These are phyloP conservation scores for Lactarius deliciosus DNA, from an alignment of 768 basidiomycete genomes.

Conservation along the genomic window DNA sequence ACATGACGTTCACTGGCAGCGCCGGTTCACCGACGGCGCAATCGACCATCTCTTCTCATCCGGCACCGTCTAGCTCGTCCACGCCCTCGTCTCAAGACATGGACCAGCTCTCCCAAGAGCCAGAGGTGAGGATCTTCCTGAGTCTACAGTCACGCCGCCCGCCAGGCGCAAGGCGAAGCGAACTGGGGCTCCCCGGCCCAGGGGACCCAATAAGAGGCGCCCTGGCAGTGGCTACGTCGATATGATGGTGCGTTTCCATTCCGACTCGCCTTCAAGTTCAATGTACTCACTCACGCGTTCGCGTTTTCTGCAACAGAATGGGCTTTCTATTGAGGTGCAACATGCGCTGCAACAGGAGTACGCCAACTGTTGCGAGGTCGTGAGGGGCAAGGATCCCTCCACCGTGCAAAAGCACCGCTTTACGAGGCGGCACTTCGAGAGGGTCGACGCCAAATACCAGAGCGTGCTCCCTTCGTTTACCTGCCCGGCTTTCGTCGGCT, in stretches of 20 bases:
- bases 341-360: background rate
- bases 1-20: background rate
- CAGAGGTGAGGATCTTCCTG: no score
- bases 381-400: background rate
- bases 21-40: background rate
- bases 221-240: background rate
- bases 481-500: conserved; percentile 6
- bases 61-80: background rate
- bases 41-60: background rate
- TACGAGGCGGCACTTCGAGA: background rate
- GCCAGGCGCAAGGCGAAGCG: background rate
- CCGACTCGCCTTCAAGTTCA: background rate
- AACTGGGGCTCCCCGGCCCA: background rate
- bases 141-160: background rate
- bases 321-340: background rate
- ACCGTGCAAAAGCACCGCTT: conserved; percentile 8
- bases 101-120: background rate
- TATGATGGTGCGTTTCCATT: conserved; percentile 8
- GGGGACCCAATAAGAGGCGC: conserved; percentile 6
- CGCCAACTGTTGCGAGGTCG: background rate
- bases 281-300: background rate
- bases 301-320: background rate
- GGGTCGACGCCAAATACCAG: rapidly evolving
- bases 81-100: background rate
- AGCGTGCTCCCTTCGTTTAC: background rate